Evolutionary conservation across 2,329 filamentous ascomycete species (phyloP), one percentile per base, ranked within the genome.

Genomic region (Metarhizium album): DNA sequence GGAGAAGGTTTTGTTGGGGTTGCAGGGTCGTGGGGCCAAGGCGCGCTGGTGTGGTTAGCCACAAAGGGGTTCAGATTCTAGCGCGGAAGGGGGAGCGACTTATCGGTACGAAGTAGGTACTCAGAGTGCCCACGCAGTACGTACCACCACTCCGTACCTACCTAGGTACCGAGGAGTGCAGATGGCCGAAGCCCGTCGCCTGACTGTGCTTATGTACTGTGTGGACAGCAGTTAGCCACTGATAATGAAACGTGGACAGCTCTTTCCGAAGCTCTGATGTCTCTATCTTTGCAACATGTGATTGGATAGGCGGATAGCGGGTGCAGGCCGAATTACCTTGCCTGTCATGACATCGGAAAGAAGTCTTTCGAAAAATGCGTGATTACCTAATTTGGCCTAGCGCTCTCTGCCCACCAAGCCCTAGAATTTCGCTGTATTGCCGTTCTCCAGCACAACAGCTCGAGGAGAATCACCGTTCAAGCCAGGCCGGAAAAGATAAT

Each of bases 351-450:
- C n/a, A n/a, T n/a, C n/a, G n/a, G n/a, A n/a, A n/a, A n/a, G n/a
- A n/a, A n/a, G n/a, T n/a, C n/a, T n/a, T n/a, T n/a, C n/a, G 16
- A 43, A 51, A 52, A 55, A 46, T 53, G 52, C 33, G 43, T 63
- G 67, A 66, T 67, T 71, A 66, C 68, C 64, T 68, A 71, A 71
- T 69, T 52, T 35, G 55, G 64, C 45, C 64, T 69, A 70, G 67
- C 65, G 61, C 54, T 52, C 58, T 55, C 58, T 60, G 59, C 59
- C 61, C 66, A 66, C 64, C 67, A 70, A 72, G 68, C 70, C 70
- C 70, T 72, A 71, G 68, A 70, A 67, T 68, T 71, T 70, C 63
- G 62, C 62, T 60, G 61, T 60, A 60, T 58, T 43, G 45, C 42
- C 60, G 59, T 61, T 64, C 65, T 62, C 57, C 60, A 65, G 65